Conservation (phyloP, 192 early-diverging fungal genomes). For the Entomortierella lignicola region DNA sequence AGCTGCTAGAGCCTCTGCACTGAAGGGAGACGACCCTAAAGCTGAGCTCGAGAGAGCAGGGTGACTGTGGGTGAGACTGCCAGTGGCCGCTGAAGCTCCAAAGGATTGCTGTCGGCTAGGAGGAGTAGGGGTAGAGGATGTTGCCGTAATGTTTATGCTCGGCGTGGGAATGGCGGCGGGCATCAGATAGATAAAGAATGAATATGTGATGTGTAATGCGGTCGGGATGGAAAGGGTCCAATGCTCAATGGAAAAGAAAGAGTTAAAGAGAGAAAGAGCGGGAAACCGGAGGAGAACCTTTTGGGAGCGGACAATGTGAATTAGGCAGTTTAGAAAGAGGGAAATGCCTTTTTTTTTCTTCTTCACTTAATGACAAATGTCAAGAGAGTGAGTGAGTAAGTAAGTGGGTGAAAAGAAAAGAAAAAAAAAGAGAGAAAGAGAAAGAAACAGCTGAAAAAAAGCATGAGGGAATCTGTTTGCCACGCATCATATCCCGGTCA, state of each 20-base stretch:
- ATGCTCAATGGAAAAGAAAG: background rate
- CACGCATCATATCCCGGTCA: background rate
- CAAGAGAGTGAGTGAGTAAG: background rate
- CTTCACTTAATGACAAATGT: background rate
- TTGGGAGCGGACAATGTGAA: background rate
- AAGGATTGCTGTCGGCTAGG: background rate
- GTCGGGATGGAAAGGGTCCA: no score
- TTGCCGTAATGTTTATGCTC: slow-evolving; percentile 50
- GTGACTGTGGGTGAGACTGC: slow-evolving; percentile 16
- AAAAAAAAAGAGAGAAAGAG: background rate
- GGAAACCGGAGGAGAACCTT: background rate
- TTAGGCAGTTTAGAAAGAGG: background rate
- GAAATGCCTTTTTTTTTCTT: background rate
- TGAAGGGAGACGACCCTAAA: slow-evolving; percentile 33
- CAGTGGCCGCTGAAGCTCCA: slow-evolving; percentile 1
- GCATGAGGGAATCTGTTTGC: background rate
- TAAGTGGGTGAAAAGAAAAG: background rate
- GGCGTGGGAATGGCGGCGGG: slow-evolving; percentile 46
- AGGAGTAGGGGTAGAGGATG: background rate
- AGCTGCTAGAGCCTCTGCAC: slow-evolving; percentile 31
- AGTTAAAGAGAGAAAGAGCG: background rate
- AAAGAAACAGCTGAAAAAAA: background rate
- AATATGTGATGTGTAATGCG: background rate
- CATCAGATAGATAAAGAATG: slow-evolving; percentile 10
- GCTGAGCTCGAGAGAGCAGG: slow-evolving; percentile 17